Conservation (phyloP, 768 basidiomycete species). For the Termitomyces sp. region DNA sequence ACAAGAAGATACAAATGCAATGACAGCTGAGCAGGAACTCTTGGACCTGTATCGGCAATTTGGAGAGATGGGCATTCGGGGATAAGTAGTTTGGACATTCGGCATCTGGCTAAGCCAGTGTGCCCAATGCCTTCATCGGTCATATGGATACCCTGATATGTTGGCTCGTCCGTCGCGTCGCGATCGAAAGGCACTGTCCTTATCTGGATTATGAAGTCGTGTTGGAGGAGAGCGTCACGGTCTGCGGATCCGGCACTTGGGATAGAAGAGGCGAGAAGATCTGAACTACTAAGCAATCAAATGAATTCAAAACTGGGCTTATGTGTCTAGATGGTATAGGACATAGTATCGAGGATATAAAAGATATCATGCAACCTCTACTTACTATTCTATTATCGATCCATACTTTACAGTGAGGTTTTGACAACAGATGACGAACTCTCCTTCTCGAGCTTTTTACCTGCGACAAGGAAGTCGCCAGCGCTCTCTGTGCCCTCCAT, state of each 20-base stretch:
- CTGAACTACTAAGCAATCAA: too few relatives aligned
- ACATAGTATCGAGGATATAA: background rate
- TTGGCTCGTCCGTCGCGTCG: too few relatives aligned
- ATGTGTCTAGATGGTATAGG: background rate
- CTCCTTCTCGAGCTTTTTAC: background rate
- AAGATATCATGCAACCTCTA: background rate
- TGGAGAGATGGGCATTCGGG: constrained; percentile 7
- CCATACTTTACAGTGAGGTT: constrained; percentile 5
- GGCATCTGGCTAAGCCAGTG: background rate
- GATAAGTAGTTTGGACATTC: background rate
- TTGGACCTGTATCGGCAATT: constrained; percentile 14
- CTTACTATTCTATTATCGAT: background rate
- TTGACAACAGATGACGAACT: background rate
- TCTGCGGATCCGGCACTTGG: too few relatives aligned
- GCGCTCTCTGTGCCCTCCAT: constrained; percentile 16
- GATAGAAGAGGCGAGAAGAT: too few relatives aligned
- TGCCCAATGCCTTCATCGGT: too few relatives aligned
- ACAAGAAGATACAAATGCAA: background rate
- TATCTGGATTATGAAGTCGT: background rate
- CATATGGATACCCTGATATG: background rate
- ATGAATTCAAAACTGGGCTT: background rate
- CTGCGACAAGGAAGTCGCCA: constrained; percentile 15
- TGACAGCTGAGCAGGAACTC: constrained; percentile 5
- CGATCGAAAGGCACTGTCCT: background rate
- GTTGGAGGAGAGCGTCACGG: background rate